Evolutionary conservation across 345 rosid species (phyloP).

Genomic region (Lumnitzera littorea): DNA sequence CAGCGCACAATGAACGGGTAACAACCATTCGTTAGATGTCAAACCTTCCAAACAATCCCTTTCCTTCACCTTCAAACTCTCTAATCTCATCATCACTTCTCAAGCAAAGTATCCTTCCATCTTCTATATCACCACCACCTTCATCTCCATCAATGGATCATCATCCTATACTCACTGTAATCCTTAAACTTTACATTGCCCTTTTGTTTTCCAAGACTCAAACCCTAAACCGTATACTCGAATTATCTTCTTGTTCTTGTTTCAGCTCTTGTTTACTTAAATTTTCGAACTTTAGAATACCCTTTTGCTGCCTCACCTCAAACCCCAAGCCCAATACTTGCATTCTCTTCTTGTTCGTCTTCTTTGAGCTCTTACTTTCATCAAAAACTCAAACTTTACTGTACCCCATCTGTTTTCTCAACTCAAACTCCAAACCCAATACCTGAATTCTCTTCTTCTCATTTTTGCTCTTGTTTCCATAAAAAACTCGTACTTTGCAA

Average conservation of each 20-base stretch:
- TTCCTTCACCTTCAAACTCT: constrained; percentile 41
- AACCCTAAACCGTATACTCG: neutral
- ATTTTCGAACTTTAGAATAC: too few species aligned
- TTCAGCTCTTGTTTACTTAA: too few species aligned
- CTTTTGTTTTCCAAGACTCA: neutral
- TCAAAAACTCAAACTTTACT: too few species aligned
- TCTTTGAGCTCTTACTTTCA: too few species aligned
- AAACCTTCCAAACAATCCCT: constrained; percentile 49
- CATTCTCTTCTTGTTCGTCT: too few species aligned
- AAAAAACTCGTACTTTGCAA: too few species aligned
- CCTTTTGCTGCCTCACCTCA: neutral
- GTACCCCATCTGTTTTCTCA: too few species aligned
- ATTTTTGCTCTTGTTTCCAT: too few species aligned
- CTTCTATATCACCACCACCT: constrained; percentile 29
- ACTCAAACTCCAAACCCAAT: too few species aligned
- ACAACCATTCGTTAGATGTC: constrained; percentile 1
- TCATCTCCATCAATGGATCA: neutral
- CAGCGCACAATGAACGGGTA: neutral
- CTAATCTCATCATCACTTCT: constrained; percentile 28
- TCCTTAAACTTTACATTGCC: neutral
- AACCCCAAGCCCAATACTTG: neutral
- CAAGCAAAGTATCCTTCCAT: constrained; percentile 36
- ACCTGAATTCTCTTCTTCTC: too few species aligned
- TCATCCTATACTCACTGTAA: neutral
- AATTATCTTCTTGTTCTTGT: constrained; percentile 4